phyloP scores from a whole-genome alignment of 371 early-diverging fungal genomes.

The Coemansia sp. region DNA sequence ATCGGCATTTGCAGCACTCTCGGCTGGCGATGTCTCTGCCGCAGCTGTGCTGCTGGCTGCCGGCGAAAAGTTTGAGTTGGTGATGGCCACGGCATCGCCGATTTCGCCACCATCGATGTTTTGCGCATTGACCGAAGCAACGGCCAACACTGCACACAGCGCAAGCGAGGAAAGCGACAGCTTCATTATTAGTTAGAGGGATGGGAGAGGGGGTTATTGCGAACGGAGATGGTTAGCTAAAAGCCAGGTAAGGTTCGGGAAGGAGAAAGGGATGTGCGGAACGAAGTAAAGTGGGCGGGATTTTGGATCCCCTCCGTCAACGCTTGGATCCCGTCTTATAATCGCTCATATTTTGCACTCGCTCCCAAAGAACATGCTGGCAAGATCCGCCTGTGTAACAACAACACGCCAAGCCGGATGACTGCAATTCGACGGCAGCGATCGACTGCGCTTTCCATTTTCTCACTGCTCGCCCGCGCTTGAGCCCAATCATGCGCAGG shows the following conservation, averaged over 20 bases:
- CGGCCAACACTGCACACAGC: not conserved
- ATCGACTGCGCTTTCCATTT: not conserved
- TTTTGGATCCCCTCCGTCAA: too few relatives aligned
- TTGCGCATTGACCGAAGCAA: conserved; percentile 6
- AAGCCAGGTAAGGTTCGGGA: not conserved
- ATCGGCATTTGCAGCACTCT: too few relatives aligned
- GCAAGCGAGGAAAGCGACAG: conserved; percentile 4
- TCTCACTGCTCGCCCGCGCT: not conserved
- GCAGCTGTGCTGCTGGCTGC: not conserved
- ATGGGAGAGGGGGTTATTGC: not conserved
- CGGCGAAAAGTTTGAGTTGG: not conserved
- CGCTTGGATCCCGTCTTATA: too few relatives aligned
- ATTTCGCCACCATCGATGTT: not conserved
- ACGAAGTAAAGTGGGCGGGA: not conserved
- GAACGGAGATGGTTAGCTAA: not conserved
- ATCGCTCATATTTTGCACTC: not conserved
- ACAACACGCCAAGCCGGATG: not conserved
- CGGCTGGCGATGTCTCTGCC: not conserved
- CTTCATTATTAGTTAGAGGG: conserved; percentile 1
- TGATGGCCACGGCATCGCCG: conserved; percentile 9
- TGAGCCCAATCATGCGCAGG: not conserved
- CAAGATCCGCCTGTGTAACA: too few relatives aligned
- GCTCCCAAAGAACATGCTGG: not conserved
- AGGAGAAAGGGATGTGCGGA: not conserved
- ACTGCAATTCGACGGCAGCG: not conserved